phyloP scores from a whole-genome alignment of 306 rosid species.

The Mucuna pruriens region DNA sequence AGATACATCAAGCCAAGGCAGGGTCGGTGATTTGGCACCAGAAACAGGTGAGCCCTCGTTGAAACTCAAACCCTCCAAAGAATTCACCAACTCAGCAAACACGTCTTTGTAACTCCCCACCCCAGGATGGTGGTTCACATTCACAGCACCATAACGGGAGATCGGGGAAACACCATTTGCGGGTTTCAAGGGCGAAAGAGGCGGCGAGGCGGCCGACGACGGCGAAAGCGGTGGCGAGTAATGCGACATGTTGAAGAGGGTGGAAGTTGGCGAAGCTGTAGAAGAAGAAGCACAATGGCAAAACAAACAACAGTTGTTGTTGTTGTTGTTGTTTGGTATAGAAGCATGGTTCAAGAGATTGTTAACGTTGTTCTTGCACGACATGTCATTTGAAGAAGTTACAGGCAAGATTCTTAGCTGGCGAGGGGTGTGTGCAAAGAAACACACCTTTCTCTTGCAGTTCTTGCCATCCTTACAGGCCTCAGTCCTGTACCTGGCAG shows the following conservation, averaged over 20 bases:
- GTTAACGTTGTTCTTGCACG: conserved; percentile 45
- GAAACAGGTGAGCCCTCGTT: conserved; percentile 45
- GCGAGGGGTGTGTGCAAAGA: conserved; percentile 89
- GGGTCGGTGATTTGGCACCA: conserved; percentile 17
- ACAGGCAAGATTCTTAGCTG: conserved; percentile 75
- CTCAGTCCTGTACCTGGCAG: conserved; percentile 90
- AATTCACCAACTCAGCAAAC: conserved; percentile 65
- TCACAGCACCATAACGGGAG: conserved; percentile 43
- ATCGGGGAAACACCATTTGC: conserved; percentile 44
- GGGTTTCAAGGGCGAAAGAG: conserved; percentile 59
- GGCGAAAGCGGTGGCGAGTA: conserved; percentile 79
- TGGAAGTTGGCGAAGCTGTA: conserved; percentile 79
- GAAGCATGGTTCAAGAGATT: conserved; percentile 45
- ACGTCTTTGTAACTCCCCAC: conserved; percentile 53
- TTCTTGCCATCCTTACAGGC: conserved; percentile 90
- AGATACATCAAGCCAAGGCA: conserved; percentile 64
- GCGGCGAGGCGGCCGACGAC: conserved; percentile 71
- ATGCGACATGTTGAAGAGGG: conserved; percentile 68
- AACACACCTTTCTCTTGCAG: conserved; percentile 87
- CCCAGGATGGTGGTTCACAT: conserved; percentile 9
- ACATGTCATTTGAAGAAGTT: conserved; percentile 32
- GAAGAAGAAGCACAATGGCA: conserved; percentile 40
- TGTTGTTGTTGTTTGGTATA: conserved; percentile 41
- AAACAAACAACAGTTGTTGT: conserved; percentile 53
- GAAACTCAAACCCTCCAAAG: conserved; percentile 74